Evolutionary conservation across 202 grass and related monocot genomes (phyloP).

Genomic region (Alloteropsis angusta): DNA sequence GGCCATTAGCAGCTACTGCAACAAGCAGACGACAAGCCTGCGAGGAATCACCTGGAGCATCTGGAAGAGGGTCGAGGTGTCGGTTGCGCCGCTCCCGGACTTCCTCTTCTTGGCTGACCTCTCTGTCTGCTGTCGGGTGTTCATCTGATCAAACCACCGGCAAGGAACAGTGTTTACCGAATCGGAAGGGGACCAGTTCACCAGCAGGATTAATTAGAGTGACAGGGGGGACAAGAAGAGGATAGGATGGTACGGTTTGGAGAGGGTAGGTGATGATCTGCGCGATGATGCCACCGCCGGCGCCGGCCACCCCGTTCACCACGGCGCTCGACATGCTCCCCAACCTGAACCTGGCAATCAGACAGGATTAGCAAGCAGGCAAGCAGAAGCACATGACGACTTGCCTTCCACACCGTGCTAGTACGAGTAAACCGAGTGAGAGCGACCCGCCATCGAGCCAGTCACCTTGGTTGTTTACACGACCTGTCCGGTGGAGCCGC

Average conservation of each 20-base stretch:
- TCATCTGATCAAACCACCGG: constrained; percentile 39
- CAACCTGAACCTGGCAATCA: constrained; percentile 13
- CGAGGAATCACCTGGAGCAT: constrained; percentile 62
- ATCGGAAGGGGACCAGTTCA: background rate
- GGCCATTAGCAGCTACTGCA: background rate
- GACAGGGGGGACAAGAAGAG: background rate
- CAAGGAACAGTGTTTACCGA: background rate
- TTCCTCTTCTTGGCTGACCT: constrained; percentile 67
- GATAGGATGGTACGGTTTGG: constrained; percentile 43
- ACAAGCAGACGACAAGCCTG: background rate
- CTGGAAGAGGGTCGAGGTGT: constrained; percentile 54
- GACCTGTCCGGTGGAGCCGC: constrained; percentile 3
- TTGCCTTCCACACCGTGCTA: background rate
- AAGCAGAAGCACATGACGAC: background rate
- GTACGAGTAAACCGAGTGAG: background rate
- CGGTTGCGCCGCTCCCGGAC: background rate
- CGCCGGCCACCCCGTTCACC: constrained; percentile 71
- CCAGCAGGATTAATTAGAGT: background rate
- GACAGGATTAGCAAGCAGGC: background rate
- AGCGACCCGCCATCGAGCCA: background rate
- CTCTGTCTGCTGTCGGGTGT: constrained; percentile 93
- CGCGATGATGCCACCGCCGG: constrained; percentile 76
- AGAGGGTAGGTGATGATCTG: constrained; percentile 98
- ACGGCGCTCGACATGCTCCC: constrained; percentile 74
- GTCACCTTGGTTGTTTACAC: constrained; percentile 8